phyloP scores from a whole-genome alignment of 345 rosid genomes.

The Eutrema yunnanense region DNA sequence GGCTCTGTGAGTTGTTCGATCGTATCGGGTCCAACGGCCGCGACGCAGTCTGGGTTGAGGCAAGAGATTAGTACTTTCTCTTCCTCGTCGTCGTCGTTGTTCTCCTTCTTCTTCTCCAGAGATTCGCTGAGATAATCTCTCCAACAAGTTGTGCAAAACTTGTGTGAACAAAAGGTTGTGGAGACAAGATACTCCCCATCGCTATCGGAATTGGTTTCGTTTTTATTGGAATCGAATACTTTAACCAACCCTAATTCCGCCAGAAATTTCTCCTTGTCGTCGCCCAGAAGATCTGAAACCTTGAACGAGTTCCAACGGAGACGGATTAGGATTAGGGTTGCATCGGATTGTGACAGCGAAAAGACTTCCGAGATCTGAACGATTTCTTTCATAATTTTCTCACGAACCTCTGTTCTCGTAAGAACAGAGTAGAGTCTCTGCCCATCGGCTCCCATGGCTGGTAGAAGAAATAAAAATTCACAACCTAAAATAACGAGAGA shows the following conservation, averaged over 20 bases:
- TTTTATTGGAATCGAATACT: background rate
- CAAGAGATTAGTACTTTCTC: background rate
- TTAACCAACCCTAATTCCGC: background rate
- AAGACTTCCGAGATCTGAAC: background rate
- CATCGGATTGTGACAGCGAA: background rate
- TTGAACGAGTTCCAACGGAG: slow-evolving; percentile 8
- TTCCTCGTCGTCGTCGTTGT: background rate
- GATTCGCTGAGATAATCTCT: background rate
- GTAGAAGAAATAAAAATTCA: background rate
- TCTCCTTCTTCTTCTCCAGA: background rate
- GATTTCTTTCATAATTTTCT: background rate
- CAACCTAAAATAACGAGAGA: background rate
- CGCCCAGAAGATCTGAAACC: slow-evolving; percentile 7
- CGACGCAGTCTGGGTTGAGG: background rate
- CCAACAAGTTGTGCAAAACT: slow-evolving; percentile 10
- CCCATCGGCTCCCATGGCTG: slow-evolving; percentile 3
- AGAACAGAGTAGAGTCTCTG: slow-evolving; percentile 4
- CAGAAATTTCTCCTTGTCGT: slow-evolving; percentile 8
- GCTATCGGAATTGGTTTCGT: background rate
- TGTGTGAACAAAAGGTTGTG: slow-evolving; percentile 24
- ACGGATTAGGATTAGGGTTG: background rate
- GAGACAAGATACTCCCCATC: slow-evolving; percentile 5
- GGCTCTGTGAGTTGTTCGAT: background rate
- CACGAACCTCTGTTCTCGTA: background rate
- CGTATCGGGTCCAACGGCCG: slow-evolving; percentile 16